Base-by-base conservation (phyloP, 805 yeast genomes). In the Cyberlindnera suaveolens region DNA sequence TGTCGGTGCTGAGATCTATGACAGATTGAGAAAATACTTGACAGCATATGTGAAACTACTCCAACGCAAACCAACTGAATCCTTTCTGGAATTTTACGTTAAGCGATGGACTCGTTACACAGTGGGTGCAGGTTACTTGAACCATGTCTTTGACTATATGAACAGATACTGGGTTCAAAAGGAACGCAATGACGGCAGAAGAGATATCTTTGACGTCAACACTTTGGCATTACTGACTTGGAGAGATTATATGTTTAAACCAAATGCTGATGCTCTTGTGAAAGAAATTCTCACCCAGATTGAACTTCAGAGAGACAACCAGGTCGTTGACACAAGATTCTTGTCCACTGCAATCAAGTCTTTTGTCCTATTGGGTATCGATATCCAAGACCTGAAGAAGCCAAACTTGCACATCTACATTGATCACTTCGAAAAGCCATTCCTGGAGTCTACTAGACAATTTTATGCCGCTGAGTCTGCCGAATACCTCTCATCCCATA, bases 161-260 rank as follows among this genome's bases (percentile, higher is more conserved):
- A 93, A 93, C 64, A 77, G 98, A 48, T 93, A 91, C 65, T 93
- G 99, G 99, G 96, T 95, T 36, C 85, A 85, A 54, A 90, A 95
- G 58, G 98, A 91, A 64, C 76, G 98, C 58, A 84, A 88, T 35
- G 97, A 91, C 61, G 97, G 97, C 15, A 78, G 87, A 56, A 75
- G 89, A 50, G 89, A 87, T 57, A 81, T 93, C 37, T 88, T 80
- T 63, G 99, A 93, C 63, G 95, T 95, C 18, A 82, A 89, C 60
- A 88, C 96, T 5, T 70, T 93, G 50, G 85, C 96, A 40, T 68
- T 91, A 41, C 72, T 89, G 52, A 82, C 86, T 39, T 93, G 99
- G 99, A 82, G 85, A 58, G 78, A 80, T 46, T 77, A 79, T 46
- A 75, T 93, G 77, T 91, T 93, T 63, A 74, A 75, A 48, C 74